Conservation (phyloP, 129 eudicot genomes). For the Rutidosis leptorrhynchoides region DNA sequence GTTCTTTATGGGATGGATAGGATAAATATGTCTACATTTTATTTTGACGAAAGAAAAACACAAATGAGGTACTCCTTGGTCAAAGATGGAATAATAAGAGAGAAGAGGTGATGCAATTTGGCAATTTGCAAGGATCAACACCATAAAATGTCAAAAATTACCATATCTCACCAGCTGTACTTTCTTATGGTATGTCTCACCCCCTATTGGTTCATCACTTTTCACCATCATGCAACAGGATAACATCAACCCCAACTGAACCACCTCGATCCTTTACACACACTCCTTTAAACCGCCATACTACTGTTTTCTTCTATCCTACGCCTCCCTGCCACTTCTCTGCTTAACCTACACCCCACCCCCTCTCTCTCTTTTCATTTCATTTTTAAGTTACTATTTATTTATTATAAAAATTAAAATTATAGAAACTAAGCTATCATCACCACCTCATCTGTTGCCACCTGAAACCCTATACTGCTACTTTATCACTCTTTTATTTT, state of each 20-base stretch:
- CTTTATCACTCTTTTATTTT: conserved; percentile 9
- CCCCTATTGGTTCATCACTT: conserved; percentile 24
- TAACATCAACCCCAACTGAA: conserved; percentile 22
- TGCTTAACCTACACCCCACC: conserved; percentile 40
- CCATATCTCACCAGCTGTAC: conserved; percentile 40
- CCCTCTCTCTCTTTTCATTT: not conserved
- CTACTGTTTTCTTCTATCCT: conserved; percentile 20
- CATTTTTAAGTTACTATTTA: too few relatives aligned
- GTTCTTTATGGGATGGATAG: too few relatives aligned
- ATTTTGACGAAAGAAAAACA: too few relatives aligned
- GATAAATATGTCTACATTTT: too few relatives aligned
- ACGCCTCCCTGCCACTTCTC: conserved; percentile 19
- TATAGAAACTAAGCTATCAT: too few relatives aligned
- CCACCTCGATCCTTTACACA: conserved; percentile 26
- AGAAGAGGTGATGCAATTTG: conserved; percentile 6
- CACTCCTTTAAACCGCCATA: conserved; percentile 34
- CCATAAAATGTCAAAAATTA: conserved; percentile 22
- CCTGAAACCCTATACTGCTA: conserved; percentile 14
- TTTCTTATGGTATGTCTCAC: conserved; percentile 6
- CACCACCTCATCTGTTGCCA: conserved; percentile 1
- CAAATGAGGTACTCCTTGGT: not conserved
- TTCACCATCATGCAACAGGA: conserved; percentile 20
- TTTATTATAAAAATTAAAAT: not conserved
- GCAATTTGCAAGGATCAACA: conserved; percentile 28
- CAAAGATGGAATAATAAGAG: conserved; percentile 33